Evolutionary conservation across 1,284 basidiomycete genomes (phyloP).

Genomic region (Uromyces viciae-fabae): DNA sequence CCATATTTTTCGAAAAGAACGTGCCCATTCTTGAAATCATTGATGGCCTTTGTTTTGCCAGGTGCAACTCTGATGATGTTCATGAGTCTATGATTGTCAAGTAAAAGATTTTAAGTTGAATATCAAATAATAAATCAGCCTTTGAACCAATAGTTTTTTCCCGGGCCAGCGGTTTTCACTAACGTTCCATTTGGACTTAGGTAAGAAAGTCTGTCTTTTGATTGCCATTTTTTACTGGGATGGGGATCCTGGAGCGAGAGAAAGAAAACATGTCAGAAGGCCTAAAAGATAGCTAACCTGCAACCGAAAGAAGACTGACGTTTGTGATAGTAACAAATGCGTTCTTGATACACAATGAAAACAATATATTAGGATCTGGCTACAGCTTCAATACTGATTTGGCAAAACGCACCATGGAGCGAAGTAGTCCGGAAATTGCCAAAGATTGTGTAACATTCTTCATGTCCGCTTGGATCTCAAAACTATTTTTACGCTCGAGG

Average conservation of each 20-base stretch:
- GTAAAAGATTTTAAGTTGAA: not conserved
- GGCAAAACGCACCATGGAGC: conserved; percentile 14
- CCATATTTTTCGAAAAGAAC: conserved; percentile 33
- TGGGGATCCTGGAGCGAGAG: not conserved
- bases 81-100: conserved; percentile 18
- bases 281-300: not conserved
- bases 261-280: not conserved
- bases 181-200: conserved; percentile 38
- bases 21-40: conserved; percentile 37
- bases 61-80: conserved; percentile 35
- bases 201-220: conserved; percentile 18
- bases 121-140: not conserved
- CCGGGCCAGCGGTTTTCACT: no score
- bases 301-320: conserved; percentile 19
- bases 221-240: conserved; percentile 3
- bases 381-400: not conserved
- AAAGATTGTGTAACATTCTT: conserved; percentile 31
- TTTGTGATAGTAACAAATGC: conserved; percentile 30
- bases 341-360: conserved; percentile 2
- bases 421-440: conserved; percentile 16
- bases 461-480: conserved; percentile 21
- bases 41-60: conserved; percentile 8
- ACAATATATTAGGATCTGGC: not conserved
- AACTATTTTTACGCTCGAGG: conserved; percentile 22
- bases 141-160: no score